Evolutionary conservation across 2,329 filamentous ascomycete genomes (phyloP), one percentile per base, ranked within the genome.

Genomic region (Penicillium sp.): DNA sequence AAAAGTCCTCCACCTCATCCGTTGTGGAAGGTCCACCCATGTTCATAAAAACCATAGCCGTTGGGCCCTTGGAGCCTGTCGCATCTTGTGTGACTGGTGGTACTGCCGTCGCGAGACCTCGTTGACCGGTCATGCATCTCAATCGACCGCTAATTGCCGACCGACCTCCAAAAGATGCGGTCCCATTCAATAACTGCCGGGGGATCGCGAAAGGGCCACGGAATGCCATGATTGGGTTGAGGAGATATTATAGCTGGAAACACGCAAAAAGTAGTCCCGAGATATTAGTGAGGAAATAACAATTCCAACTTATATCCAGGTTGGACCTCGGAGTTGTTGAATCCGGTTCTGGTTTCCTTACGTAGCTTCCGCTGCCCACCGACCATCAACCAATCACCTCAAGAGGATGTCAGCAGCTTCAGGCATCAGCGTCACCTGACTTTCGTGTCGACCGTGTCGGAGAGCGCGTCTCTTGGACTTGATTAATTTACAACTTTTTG

Each of bases 1-100:
- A 78, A 70, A 97, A 99, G 74, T 88, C 86, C 66, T 88, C 87
- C 35, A 99, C 94, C 78, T 99, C 91, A 63, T 87, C 84, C 5
- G 88, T 89, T 4, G 89, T 96, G 1, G 90, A 89, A 3, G 94
- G 94, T 0, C 94, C 94, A 57, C 94, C 94, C 94, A 99, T 99
- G 77, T 99, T 99, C 78, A 99, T 85, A 70, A 99, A 97, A 14
- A 99, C 94, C 86, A 99, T 97, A 41, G 94, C 94, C 5, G 94
- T 99, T 8, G 92, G 91, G 0, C 93, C 93, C 69, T 90, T 83
- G 3, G 83, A 81, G 46, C 82, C 84, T 0, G 84, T 84, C 7
- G 83, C 80, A 81, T 91, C 82, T 73, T 95, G 90, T 0, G 89
- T 92, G 22, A 94, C 90, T 8, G 90, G 89, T 11, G 89, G 88